Evolutionary conservation across 2,329 filamentous ascomycete species (phyloP), one percentile per base, ranked within the genome.

Genomic region (Diplocarpon rosae): DNA sequence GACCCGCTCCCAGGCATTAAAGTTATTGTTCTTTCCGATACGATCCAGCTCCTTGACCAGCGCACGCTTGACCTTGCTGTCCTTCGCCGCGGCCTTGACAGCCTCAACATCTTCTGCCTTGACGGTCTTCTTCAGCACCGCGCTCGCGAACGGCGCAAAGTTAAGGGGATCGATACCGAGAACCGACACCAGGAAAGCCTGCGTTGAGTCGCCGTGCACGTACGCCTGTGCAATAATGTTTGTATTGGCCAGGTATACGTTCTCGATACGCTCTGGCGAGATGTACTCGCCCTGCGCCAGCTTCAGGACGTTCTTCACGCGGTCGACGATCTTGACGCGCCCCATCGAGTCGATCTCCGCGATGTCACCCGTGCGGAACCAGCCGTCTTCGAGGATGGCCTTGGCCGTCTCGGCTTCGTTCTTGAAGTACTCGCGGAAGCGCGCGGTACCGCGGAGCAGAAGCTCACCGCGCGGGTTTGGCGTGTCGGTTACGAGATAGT

Each of bases 291-390:
- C 92, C 66, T 98, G 92, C 0, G 90, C 82, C 45, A 98, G 78
- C 75, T 98, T 98, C 62, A 98, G 78, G n/a, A 98, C 86, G 66
- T 96, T 96, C 83, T 98, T 98, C 68, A 88, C 83, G 58, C 92
- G 88, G 66, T 98, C 92, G 58, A 98, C 83, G 65, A 98, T 94
- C 65, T 78, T 80, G 71, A 96, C 83, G 49, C 89, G 85, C 50
- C 92, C 92, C 60, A 85, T 66, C 54, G 80, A 79, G 65, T 98
- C 92, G 17, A 98, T 72, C 52, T 80, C 76, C 59, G 80, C 86
- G 53, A 98, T 90, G 59, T 98, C 92, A 44, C 92, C 92, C 0
- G 88, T 95, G 63, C 85, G 84, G 76, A 98, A 96, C 92, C 92
- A 98, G 50, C 92, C 92, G 53, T 95, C 88, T 28, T 81, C 70